Evolutionary conservation across 768 basidiomycete genomes (phyloP).

Genomic region (Panellus pusillus): DNA sequence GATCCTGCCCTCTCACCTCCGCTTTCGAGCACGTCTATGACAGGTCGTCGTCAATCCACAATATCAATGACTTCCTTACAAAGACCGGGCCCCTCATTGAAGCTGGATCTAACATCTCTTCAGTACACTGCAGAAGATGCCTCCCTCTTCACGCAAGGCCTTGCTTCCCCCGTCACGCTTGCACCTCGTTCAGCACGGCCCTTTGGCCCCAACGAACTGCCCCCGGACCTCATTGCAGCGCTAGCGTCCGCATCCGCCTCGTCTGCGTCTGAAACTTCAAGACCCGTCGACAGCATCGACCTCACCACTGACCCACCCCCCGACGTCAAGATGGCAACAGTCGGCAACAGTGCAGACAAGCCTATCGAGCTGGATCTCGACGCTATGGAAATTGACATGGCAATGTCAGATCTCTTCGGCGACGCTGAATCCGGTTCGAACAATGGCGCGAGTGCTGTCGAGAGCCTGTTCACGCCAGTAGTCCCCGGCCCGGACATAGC

Average conservation of each 20-base stretch:
- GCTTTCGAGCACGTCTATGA: slow-evolving; percentile 24
- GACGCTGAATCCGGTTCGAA: slow-evolving; percentile 40
- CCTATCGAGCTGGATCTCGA: slow-evolving; percentile 82
- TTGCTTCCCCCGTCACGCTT: slow-evolving; percentile 78
- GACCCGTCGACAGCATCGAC: slow-evolving; percentile 53
- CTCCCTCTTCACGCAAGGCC: slow-evolving; percentile 54
- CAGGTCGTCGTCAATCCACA: slow-evolving; percentile 65
- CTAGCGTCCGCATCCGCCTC: slow-evolving; percentile 48
- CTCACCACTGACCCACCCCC: slow-evolving; percentile 44
- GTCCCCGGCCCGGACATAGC: slow-evolving; percentile 15
- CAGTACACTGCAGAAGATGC: slow-evolving; percentile 67
- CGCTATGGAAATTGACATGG: slow-evolving; percentile 63
- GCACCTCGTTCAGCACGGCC: slow-evolving; percentile 78
- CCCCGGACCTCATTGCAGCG: slow-evolving; percentile 67
- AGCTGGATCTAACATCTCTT: slow-evolving; percentile 72
- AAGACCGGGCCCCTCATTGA: slow-evolving; percentile 66
- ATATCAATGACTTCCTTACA: slow-evolving; percentile 82
- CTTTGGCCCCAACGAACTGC: slow-evolving; percentile 51
- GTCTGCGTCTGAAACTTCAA: slow-evolving; percentile 28
- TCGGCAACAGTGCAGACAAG: slow-evolving; percentile 72
- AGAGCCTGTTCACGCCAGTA: slow-evolving; percentile 55
- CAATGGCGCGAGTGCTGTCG: slow-evolving; percentile 36
- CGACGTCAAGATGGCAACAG: slow-evolving; percentile 31
- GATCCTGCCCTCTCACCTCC: slow-evolving; percentile 34
- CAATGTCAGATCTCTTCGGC: slow-evolving; percentile 58